Evolutionary conservation across 192 early-diverging fungal species (phyloP).

Genomic region (Gigaspora rosea): DNA sequence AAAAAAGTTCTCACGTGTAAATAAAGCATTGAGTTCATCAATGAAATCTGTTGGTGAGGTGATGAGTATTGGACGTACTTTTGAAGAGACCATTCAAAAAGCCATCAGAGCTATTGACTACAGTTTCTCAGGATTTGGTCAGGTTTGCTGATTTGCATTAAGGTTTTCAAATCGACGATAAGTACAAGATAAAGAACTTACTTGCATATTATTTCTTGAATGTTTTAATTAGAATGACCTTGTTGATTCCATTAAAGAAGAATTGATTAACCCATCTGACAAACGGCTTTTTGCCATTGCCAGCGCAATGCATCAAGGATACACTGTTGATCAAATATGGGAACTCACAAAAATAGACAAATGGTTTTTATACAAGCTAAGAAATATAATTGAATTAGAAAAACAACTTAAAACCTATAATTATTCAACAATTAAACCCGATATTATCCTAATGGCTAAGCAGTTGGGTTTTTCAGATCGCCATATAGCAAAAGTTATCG

Average conservation of each 20-base stretch:
- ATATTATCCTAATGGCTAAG: constrained; percentile 76
- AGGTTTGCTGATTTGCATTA: constrained; percentile 48
- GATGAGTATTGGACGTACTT: constrained; percentile 97
- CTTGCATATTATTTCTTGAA: background rate
- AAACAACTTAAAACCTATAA: background rate
- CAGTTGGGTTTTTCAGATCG: constrained; percentile 86
- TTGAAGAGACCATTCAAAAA: constrained; percentile 96
- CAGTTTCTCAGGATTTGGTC: constrained; percentile 80
- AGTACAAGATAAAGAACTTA: background rate
- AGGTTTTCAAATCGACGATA: background rate
- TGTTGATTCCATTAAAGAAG: constrained; percentile 74
- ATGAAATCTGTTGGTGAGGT: constrained; percentile 99
- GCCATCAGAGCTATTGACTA: constrained; percentile 69
- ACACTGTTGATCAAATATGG: constrained; percentile 89
- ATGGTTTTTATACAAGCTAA: constrained; percentile 97
- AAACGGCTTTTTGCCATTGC: constrained; percentile 95
- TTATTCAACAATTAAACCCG: constrained; percentile 34
- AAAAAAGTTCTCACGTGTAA: constrained; percentile 90
- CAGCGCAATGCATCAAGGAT: constrained; percentile 88
- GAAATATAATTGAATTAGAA: constrained; percentile 84
- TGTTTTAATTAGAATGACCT: constrained; percentile 17
- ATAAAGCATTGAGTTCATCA: constrained; percentile 77
- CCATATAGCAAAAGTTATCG: constrained; percentile 71
- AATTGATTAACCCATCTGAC: constrained; percentile 89
- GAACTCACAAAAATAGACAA: constrained; percentile 90